Base-by-base conservation (phyloP, 371 early-diverging fungal genomes). In the Mortierella sp. region DNA sequence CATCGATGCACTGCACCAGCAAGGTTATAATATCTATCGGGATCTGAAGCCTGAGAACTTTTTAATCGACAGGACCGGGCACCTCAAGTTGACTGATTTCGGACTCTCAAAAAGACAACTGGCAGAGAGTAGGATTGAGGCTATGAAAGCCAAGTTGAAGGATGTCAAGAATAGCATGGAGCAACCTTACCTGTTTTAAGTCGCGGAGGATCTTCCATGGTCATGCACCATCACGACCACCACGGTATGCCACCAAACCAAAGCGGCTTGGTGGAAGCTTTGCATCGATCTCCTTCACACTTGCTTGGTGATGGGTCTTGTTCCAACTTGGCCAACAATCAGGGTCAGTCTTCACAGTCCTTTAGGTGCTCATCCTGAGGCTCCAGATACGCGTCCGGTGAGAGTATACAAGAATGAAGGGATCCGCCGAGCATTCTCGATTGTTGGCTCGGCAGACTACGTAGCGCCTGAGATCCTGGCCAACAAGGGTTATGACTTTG, bases 401-500 rank as follows among this genome's bases (percentile, higher is more conserved):
- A 34, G 80, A 54, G 72, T 67, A 26, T 85, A 82, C 79, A 64
- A 83, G 46, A 84, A 86, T 51, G 87, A 59, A 61, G 78, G 58
- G 47, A 81, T 58, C 66, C 81, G 81, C 16, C 60, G 76, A 3
- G 87, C 90, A 24, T 91, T 65, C 56, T 86, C 90, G 4, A 78
- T 91, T n/a, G 94, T 95, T 2, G 95, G 95, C 8, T 93, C 94
- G 12, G 89, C 90, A 47, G 91, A 94, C 72, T 94, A 95, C 79
- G 88, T 93, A 76, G 90, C 91, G 0, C 92, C 92, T 4, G 95
- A 93, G 80, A 82, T 92, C 39, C 71, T 85, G 53, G 73, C 67
- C 18, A 82, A 80, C 23, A 66, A 65, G 10, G 91, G 90, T 27
- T 96, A 96, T 72, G 94, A 90, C 62, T 86, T 87, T 34, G 81